Conservation (phyloP, 306 rosid genomes). For the Fagus crenata region DNA sequence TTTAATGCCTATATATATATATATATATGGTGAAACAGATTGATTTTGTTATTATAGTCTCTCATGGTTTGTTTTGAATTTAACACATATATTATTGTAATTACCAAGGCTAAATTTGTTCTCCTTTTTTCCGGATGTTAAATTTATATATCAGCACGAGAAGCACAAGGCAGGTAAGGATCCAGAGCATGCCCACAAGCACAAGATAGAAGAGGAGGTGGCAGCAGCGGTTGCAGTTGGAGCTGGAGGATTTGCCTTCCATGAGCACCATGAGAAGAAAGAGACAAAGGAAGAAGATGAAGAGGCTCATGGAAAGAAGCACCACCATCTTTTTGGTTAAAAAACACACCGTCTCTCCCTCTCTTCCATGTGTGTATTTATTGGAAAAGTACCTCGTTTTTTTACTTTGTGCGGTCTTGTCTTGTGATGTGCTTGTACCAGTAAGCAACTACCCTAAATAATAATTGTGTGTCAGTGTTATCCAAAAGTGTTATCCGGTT, state of each 20-base stretch:
- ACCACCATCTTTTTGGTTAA: constrained; percentile 62
- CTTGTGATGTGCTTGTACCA: background rate
- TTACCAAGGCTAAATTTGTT: too few species aligned
- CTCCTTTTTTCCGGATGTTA: background rate
- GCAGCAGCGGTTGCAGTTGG: constrained; percentile 63
- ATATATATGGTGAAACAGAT: too few species aligned
- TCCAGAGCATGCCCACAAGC: constrained; percentile 63
- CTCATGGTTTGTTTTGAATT: too few species aligned
- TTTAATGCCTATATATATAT: too few species aligned
- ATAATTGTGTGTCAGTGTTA: background rate
- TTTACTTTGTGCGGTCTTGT: background rate
- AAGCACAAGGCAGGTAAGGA: constrained; percentile 61
- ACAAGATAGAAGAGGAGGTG: constrained; percentile 76
- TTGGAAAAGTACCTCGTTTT: too few species aligned
- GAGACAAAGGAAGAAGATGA: constrained; percentile 56
- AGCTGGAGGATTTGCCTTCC: constrained; percentile 70
- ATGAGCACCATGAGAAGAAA: constrained; percentile 71
- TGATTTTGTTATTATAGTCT: too few species aligned
- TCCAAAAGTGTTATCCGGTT: background rate
- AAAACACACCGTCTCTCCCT: background rate
- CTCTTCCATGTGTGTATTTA: too few species aligned
- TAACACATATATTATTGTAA: too few species aligned
- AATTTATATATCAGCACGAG: constrained; percentile 45
- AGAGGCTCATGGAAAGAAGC: constrained; percentile 65
- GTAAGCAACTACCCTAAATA: constrained; percentile 4